These are phyloP conservation scores for Crithidia sp. DNA, from an alignment of 208 protist genomes.

Conservation along the genomic window DNA sequence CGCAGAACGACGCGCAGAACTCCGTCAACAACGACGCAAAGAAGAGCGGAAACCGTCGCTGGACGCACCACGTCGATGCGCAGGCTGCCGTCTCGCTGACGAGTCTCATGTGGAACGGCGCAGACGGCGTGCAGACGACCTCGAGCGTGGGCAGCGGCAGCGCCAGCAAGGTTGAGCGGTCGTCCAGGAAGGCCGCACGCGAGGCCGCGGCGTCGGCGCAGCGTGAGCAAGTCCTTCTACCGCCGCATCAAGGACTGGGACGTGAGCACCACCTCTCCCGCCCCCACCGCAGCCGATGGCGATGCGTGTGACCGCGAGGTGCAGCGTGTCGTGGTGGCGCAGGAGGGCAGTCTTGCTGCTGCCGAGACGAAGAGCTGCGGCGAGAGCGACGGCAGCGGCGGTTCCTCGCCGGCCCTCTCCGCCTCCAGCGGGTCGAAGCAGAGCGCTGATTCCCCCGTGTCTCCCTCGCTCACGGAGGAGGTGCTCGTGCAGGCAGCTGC, in stretches of 20 bases:
- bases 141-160: background rate
- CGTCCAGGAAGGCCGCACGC: background rate
- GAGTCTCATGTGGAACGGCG: constrained; percentile 10
- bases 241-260: constrained; percentile 16
- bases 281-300: background rate
- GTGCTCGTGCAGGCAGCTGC: background rate
- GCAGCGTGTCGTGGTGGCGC: background rate
- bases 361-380: background rate
- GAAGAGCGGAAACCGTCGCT: background rate
- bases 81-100: constrained; percentile 4
- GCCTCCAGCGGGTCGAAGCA: constrained; percentile 5
- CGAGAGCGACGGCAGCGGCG: background rate
- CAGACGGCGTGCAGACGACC: background rate
- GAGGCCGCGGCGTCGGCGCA: background rate
- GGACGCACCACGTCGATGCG: constrained; percentile 10
- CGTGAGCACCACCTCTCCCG: background rate
- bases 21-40: constrained; percentile 4
- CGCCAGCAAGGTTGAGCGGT: background rate
- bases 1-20: constrained; percentile 18
- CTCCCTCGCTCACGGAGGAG: background rate
- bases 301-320: constrained; percentile 11
- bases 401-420: constrained; percentile 6
- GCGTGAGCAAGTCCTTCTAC: constrained; percentile 9
- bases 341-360: too few relatives aligned
- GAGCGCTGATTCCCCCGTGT: constrained; percentile 8